Percentiles rank a stretch among this genome's conserved stretches.
Evolutionary conservation across 2,329 filamentous ascomycete genomes (phyloP).

Genomic region (Harringtonia aguacate): DNA sequence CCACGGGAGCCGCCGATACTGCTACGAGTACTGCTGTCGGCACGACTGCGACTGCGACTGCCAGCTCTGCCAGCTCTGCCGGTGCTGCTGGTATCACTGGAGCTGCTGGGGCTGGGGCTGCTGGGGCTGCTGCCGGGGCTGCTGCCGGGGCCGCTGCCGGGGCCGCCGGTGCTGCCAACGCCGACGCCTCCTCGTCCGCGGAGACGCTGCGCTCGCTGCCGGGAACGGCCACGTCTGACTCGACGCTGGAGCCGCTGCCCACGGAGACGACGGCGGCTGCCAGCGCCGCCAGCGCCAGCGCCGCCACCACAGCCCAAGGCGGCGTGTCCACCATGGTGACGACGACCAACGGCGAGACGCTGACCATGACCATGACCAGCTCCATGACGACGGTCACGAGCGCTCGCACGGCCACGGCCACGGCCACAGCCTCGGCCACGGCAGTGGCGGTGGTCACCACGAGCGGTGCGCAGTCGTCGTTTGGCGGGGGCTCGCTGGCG

Average conservation of each 20-base stretch:
- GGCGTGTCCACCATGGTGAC: conserved; percentile 9
- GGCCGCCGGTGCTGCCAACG: too few relatives aligned
- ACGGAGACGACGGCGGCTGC: background rate
- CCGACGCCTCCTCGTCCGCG: too few relatives aligned
- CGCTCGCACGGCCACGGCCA: conserved; percentile 1
- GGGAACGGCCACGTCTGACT: conserved; percentile 1
- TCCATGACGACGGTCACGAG: background rate
- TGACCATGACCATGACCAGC: conserved; percentile 10
- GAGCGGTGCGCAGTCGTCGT: too few relatives aligned
- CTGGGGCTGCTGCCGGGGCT: too few relatives aligned
- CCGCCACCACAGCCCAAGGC: background rate
- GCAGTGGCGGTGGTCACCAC: background rate
- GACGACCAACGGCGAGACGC: conserved; percentile 9
- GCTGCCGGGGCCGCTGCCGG: too few relatives aligned
- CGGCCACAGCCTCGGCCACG: background rate
- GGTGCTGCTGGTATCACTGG: too few relatives aligned
- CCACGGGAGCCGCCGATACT: too few relatives aligned
- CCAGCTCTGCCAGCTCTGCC: too few relatives aligned
- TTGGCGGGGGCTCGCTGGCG: too few relatives aligned
- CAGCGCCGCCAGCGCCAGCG: background rate
- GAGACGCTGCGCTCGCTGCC: conserved; percentile 4
- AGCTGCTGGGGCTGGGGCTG: too few relatives aligned
- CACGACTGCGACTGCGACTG: too few relatives aligned
- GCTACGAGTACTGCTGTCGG: too few relatives aligned
- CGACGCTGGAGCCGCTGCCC: conserved; percentile 6